These are phyloP conservation scores for Nemania serpens DNA, from an alignment of 2,329 filamentous ascomycete species.

Conservation along the genomic window DNA sequence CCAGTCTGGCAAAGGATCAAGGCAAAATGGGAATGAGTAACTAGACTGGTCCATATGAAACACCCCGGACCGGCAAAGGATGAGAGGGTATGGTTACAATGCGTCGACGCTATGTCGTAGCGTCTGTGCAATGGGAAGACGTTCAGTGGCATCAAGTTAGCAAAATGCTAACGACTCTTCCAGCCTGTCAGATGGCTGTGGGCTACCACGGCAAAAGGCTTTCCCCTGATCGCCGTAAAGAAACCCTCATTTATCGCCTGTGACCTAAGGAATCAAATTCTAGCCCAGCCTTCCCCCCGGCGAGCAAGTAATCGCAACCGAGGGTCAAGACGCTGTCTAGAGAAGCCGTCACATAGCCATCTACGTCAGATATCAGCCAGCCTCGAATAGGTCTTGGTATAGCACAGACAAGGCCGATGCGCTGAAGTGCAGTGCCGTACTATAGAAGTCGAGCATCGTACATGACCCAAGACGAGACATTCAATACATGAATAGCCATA, in stretches of 20 bases:
- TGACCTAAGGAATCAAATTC: constrained; percentile 4
- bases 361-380: background rate
- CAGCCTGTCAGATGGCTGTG: constrained; percentile 27
- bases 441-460: background rate
- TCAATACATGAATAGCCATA: background rate
- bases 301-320: background rate
- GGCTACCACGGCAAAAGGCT: constrained; percentile 4
- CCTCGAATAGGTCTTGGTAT: background rate
- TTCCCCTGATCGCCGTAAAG: background rate
- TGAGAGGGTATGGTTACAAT: constrained; percentile 8
- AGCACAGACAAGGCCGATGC: too few relatives aligned
- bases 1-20: constrained; percentile 2
- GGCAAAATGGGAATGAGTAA: constrained; percentile 1
- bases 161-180: constrained; percentile 27
- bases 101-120: constrained; percentile 3
- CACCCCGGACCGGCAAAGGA: constrained; percentile 18
- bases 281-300: background rate
- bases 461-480: background rate
- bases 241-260: background rate
- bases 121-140: too few relatives aligned
- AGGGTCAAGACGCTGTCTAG: background rate
- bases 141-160: constrained; percentile 18
- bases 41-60: constrained; percentile 23
- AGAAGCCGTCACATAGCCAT: background rate
- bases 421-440: background rate